These are phyloP conservation scores for Galerina marginata DNA, from an alignment of 768 basidiomycete species.

Conservation along the genomic window DNA sequence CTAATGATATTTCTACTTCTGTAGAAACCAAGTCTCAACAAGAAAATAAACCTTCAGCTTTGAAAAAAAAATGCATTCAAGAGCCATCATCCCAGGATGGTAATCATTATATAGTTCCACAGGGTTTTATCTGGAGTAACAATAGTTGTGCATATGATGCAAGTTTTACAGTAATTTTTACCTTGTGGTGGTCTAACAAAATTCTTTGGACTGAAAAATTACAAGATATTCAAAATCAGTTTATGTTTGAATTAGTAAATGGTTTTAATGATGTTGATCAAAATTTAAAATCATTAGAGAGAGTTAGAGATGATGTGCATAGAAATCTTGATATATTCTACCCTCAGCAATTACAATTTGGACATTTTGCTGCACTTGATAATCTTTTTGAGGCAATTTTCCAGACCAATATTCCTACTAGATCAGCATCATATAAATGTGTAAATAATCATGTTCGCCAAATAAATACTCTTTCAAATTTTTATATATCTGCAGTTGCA, in stretches of 20 bases:
- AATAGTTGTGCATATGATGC: no score
- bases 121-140: neutral
- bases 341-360: neutral
- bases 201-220: neutral
- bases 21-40: neutral
- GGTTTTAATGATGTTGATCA: neutral
- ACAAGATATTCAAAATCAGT: neutral
- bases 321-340: neutral
- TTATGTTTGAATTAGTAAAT: neutral
- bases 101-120: neutral
- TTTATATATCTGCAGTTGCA: neutral
- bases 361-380: neutral
- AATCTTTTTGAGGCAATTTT: neutral
- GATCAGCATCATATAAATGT: neutral
- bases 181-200: constrained; percentile 21
- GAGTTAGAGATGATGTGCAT: neutral
- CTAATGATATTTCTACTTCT: neutral
- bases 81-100: neutral
- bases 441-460: neutral
- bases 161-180: constrained; percentile 16
- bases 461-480: neutral
- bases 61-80: neutral
- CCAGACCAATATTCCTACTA: neutral
- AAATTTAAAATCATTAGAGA: neutral
- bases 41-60: neutral